Conservation (phyloP, 140 eudicot genomes). For the Cichorium intybus region DNA sequence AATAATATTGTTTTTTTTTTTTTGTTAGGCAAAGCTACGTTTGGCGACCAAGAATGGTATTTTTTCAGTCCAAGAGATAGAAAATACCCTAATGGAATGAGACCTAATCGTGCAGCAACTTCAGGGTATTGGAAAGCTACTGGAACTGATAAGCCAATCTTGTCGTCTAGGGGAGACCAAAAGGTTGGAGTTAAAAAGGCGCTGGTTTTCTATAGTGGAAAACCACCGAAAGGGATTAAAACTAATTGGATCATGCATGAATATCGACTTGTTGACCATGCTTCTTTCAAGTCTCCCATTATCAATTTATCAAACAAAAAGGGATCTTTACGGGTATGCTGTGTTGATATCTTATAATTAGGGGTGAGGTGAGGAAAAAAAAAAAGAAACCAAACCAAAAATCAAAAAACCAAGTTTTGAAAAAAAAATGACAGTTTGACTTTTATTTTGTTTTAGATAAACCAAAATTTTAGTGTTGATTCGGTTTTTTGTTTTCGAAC, state of each 20-base stretch:
- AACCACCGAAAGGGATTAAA: slow-evolving; percentile 62
- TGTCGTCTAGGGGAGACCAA: slow-evolving; percentile 35
- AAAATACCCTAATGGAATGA: slow-evolving; percentile 67
- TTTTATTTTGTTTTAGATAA: not conserved
- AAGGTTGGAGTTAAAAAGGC: slow-evolving; percentile 65
- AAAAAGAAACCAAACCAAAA: too few relatives aligned
- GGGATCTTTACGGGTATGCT: slow-evolving; percentile 41
- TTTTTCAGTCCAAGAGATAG: slow-evolving; percentile 64
- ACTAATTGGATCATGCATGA: slow-evolving; percentile 78
- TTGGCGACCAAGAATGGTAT: slow-evolving; percentile 73
- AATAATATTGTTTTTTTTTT: not conserved
- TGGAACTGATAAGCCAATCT: slow-evolving; percentile 59
- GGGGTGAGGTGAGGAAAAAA: too few relatives aligned
- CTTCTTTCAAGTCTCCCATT: slow-evolving; percentile 28
- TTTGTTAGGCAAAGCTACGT: slow-evolving; percentile 46
- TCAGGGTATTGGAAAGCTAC: slow-evolving; percentile 77
- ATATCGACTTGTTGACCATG: slow-evolving; percentile 44
- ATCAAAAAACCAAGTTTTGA: not conserved
- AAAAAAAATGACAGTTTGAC: not conserved
- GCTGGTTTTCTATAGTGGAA: slow-evolving; percentile 59
- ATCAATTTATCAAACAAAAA: slow-evolving; percentile 28
- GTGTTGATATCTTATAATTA: not conserved
- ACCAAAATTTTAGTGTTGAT: not conserved
- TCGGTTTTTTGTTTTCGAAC: not conserved
- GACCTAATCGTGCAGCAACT: slow-evolving; percentile 68